Evolutionary conservation across 2,329 filamentous ascomycete genomes (phyloP).

Genomic region (Alternaria ventricosa): DNA sequence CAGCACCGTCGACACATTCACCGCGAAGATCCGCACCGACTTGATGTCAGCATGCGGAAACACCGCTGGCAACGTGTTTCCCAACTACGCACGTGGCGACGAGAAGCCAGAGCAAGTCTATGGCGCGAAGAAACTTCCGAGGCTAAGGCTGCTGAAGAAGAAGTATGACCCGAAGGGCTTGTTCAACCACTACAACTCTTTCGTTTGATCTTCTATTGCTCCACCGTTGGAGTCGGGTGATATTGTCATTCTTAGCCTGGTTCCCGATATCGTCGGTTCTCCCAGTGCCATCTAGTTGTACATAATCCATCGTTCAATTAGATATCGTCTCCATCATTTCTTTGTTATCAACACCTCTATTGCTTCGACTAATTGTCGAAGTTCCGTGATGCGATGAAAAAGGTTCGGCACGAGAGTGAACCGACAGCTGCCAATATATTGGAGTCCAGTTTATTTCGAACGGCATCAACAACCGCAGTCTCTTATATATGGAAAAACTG

Average conservation of each 20-base stretch:
- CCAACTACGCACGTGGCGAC: conserved; percentile 38
- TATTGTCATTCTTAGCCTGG: not conserved
- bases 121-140: conserved; percentile 37
- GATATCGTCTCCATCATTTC: not conserved
- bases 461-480: not conserved
- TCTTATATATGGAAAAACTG: not conserved
- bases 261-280: not conserved
- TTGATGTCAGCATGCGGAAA: not conserved
- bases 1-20: not conserved
- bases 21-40: not conserved
- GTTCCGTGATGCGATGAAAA: not conserved
- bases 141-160: conserved; percentile 36
- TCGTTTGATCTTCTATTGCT: not conserved
- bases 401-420: not conserved
- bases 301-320: not conserved
- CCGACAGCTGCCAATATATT: not conserved
- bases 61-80: conserved; percentile 25
- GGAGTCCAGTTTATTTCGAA: not conserved
- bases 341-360: not conserved
- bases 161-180: conserved; percentile 35
- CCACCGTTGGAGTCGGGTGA: not conserved
- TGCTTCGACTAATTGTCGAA: not conserved
- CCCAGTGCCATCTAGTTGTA: not conserved
- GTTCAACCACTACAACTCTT: conserved; percentile 1
- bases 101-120: conserved; percentile 37